Conservation (phyloP, 495 filamentous ascomycete species). For the Tuber calosporum region DNA sequence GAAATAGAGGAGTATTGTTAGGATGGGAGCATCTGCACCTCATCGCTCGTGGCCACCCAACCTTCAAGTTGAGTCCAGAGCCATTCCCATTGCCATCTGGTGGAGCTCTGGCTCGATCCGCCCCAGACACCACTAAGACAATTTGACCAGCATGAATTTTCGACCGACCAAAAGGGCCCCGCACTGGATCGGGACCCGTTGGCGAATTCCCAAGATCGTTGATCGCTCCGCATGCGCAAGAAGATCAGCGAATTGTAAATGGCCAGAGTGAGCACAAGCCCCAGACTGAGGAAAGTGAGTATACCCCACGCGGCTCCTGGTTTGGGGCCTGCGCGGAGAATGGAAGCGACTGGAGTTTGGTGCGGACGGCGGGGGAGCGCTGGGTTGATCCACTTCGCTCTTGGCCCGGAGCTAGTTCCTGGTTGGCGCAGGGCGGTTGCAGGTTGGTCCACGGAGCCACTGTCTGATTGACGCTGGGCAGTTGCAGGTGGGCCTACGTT, state of each 20-base stretch:
- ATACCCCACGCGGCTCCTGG: slow-evolving; percentile 25
- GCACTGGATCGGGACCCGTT: slow-evolving; percentile 13
- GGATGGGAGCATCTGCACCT: not conserved
- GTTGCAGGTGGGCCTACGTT: not conserved
- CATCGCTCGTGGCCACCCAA: not conserved
- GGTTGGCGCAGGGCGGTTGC: not conserved
- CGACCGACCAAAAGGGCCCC: slow-evolving; percentile 17
- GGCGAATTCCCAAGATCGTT: slow-evolving; percentile 23
- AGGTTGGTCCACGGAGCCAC: not conserved
- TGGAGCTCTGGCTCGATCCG: not conserved
- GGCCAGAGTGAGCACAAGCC: not conserved
- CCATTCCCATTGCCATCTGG: not conserved
- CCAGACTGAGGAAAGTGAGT: slow-evolving; percentile 9
- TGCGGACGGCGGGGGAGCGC: slow-evolving; percentile 11
- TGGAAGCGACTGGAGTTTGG: slow-evolving; percentile 14
- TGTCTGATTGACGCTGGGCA: not conserved
- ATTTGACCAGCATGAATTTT: slow-evolving; percentile 21
- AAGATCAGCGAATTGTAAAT: slow-evolving; percentile 28
- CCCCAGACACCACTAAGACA: slow-evolving; percentile 10
- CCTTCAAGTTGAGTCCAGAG: not conserved
- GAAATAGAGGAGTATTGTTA: not conserved
- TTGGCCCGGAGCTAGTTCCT: not conserved
- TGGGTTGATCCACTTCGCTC: not conserved
- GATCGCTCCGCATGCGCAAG: slow-evolving; percentile 17
- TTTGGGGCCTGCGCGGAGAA: slow-evolving; percentile 25